Conservation (phyloP, 75 land plant genomes). For the Ceratopteris richardii region DNA sequence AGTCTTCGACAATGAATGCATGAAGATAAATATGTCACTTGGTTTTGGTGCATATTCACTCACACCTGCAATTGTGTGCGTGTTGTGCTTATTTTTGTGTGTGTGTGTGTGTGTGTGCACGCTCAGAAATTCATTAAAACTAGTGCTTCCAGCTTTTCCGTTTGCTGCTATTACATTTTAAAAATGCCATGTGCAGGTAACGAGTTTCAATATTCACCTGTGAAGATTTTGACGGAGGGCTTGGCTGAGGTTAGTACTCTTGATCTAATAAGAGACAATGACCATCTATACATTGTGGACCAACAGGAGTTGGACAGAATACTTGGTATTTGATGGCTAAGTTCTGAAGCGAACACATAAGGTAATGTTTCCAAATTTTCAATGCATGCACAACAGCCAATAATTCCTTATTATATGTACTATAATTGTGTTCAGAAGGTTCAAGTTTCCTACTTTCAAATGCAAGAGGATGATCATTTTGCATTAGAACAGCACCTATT, state of each 20-base stretch:
- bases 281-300: constrained; percentile 7
- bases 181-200: background rate
- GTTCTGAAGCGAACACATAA: too few species aligned
- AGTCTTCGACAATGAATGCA: too few species aligned
- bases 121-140: background rate
- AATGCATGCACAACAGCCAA: too few species aligned
- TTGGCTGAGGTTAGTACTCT: constrained; percentile 11
- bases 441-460: too few species aligned
- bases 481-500: too few species aligned
- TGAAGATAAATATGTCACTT: too few species aligned
- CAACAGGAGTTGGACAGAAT: constrained; percentile 11
- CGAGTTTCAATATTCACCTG: constrained; percentile 10
- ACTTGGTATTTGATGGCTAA: background rate
- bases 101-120: background rate
- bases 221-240: constrained; percentile 12
- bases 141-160: background rate
- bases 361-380: too few species aligned
- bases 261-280: constrained; percentile 8
- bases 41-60: too few species aligned
- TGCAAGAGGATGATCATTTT: too few species aligned
- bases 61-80: background rate
- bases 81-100: background rate
- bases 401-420: too few species aligned
- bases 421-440: too few species aligned
- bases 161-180: background rate